phyloP scores from a whole-genome alignment of 176 grass and related monocot species.

The Tuctoria greenei region DNA sequence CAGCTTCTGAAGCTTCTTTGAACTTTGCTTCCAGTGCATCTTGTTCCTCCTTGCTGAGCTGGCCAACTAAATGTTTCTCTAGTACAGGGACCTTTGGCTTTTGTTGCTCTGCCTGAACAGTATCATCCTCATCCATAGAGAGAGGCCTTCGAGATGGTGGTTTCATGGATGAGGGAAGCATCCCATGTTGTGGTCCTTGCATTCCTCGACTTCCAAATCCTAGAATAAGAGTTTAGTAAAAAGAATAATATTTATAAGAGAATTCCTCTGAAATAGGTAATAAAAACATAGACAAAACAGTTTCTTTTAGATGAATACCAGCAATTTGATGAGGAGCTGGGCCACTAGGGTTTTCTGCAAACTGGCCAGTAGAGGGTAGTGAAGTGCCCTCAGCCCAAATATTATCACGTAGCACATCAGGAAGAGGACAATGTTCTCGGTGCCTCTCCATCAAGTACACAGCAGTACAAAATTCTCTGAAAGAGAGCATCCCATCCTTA shows the following conservation, averaged over 20 bases:
- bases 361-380: constrained; percentile 81
- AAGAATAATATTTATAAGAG: constrained; percentile 27
- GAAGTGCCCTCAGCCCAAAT: constrained; percentile 86
- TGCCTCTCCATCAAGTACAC: constrained; percentile 96
- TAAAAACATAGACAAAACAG: constrained; percentile 7
- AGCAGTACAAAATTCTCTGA: constrained; percentile 91
- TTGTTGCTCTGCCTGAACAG: constrained; percentile 46
- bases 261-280: constrained; percentile 8
- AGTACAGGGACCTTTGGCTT: constrained; percentile 87
- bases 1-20: constrained; percentile 91
- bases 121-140: constrained; percentile 51
- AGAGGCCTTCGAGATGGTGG: constrained; percentile 64
- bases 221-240: constrained; percentile 44
- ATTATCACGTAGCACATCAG: constrained; percentile 71
- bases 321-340: constrained; percentile 51
- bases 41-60: constrained; percentile 97
- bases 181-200: constrained; percentile 50
- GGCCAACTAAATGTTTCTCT: constrained; percentile 82
- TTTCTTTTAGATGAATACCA: constrained; percentile 55
- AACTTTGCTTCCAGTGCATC: constrained; percentile 70
- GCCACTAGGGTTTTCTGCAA: constrained; percentile 57
- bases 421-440: constrained; percentile 78
- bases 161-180: constrained; percentile 61
- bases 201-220: constrained; percentile 58
- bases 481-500: constrained; percentile 96